phyloP scores from a whole-genome alignment of 225 moss, liverwort and hornwort genomes.

The Lunularia cruciata region DNA sequence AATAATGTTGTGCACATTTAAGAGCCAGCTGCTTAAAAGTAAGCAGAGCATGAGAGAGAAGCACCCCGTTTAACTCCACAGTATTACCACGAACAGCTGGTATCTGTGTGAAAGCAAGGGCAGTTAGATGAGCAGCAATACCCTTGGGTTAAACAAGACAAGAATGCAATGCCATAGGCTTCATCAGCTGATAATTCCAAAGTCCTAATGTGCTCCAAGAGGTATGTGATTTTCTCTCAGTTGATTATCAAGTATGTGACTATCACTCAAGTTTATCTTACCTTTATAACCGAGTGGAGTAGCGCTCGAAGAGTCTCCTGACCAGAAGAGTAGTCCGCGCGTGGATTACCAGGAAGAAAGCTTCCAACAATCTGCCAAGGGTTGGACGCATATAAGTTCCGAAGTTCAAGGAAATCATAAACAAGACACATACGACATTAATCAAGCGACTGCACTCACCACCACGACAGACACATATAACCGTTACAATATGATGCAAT shows the following conservation, averaged over 20 bases:
- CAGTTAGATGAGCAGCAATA: not conserved
- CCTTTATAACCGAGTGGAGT: constrained; percentile 95
- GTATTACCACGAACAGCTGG: constrained; percentile 86
- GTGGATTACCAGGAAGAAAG: constrained; percentile 90
- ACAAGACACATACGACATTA: too few species aligned
- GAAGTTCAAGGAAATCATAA: too few species aligned
- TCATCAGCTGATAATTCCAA: too few species aligned
- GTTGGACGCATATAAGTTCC: too few species aligned
- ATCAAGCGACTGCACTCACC: too few species aligned
- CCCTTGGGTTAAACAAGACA: not conserved
- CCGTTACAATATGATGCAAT: too few species aligned
- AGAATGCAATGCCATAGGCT: too few species aligned
- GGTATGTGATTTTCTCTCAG: too few species aligned
- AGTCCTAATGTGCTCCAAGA: not conserved
- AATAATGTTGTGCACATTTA: constrained; percentile 98
- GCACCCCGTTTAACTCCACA: constrained; percentile 93
- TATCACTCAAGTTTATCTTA: constrained; percentile 20
- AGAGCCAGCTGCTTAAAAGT: constrained; percentile 90
- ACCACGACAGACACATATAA: too few species aligned
- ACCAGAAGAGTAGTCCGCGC: constrained; percentile 88
- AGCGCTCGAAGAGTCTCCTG: constrained; percentile 92
- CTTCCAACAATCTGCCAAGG: constrained; percentile 80
- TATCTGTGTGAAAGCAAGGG: constrained; percentile 40
- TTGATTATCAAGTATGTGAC: too few species aligned
- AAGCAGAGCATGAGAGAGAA: constrained; percentile 88